Base-by-base conservation (phyloP, 257 asterid genomes). In the Gentiana dahurica region DNA sequence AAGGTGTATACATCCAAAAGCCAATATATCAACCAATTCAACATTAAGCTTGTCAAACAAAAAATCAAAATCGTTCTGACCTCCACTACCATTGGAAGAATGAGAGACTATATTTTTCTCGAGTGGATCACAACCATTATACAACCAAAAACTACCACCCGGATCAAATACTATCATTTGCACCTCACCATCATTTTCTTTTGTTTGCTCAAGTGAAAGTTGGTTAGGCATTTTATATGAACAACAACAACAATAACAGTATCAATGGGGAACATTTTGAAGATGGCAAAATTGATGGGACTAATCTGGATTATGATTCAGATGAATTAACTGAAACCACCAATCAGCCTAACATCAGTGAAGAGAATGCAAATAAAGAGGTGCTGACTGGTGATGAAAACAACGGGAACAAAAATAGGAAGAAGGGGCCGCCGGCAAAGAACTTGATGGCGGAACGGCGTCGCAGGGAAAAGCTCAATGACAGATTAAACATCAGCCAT, bases 381-480 rank as follows among this genome's bases (percentile, higher is more conserved):
- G 68, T 56, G 36, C 71, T 70, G 73, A 15, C 24, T 39, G 68
- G 63, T 46, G 73, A 73, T 3, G 71, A 71, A 45, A 72, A 72
- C 59, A 58, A 64, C 32, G 78, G 73, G 56, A 15, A 15, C 24
- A 15, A 15, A 15, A 15, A 15, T 15, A 15, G 24, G 24, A 87
- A 81, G 65, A 88, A 85, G 65, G 97, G 97, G 32, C 81, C 72
- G 39, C 97, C 98, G 53, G 98, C 97, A 1, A 92, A 92, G 85
- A 88, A 85, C 67, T 63, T 88, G 80, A 92, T 88, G 98, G 97
- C 98, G 0, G 98, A 92, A 51, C 66, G 97, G 53, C 88, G 98
- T 46, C 81, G 98, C 55, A 59, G 98, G 73, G 81, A 92, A 80
- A 92, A 92, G 79, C 98, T 92, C 61, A 92, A 92, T 71, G 98